Base-by-base conservation (phyloP, 208 protist species). In the Crithidia brevicula region DNA sequence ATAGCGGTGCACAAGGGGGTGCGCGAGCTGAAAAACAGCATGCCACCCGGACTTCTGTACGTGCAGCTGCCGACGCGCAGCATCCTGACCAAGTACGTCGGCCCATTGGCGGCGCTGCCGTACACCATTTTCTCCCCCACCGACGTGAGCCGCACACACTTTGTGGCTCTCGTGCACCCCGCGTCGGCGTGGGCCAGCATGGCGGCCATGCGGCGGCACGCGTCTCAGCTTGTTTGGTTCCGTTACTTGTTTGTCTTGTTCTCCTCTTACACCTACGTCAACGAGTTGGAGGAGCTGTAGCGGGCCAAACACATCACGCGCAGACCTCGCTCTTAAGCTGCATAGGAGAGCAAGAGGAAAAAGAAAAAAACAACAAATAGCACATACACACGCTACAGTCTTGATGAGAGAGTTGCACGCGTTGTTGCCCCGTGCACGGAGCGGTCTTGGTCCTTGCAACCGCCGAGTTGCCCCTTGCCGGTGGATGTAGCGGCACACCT, bases 151-250 rank as follows among this genome's bases (percentile, higher is more conserved):
- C 80, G 75, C 5, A 73, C 74, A 13, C 49, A 74, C 36, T 87
- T 92, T 70, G 72, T 69, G 38, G 72, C 89, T 27, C 18, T 91
- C 18, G 85, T 89, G 34, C 79, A 88, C 23, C 86, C 86, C 20
- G 22, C 59, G 15, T 74, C 69, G 7, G 61, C 79, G n/a, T 73
- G 82, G 42, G 77, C 57, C 25, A 91, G 81, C 53, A 91, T 79
- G 57, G 51, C 47, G 20, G 89, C 88, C 3, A 98, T 99, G 97
- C 58, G 74, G 59, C 71, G 75, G 38, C 98, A 99, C 70, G 56
- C 72, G 10, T 91, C 80, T 18, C 98, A 99, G 80, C 80, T 98
- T 9, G 95, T 98, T 42, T 99, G 98, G 98, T 99, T 98, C 69
- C 83, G 98, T 49, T 95, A 97, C 60, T 70, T 99, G 34, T 99